Base-by-base conservation (phyloP, 768 basidiomycete genomes). In the Mycena epipterygia region DNA sequence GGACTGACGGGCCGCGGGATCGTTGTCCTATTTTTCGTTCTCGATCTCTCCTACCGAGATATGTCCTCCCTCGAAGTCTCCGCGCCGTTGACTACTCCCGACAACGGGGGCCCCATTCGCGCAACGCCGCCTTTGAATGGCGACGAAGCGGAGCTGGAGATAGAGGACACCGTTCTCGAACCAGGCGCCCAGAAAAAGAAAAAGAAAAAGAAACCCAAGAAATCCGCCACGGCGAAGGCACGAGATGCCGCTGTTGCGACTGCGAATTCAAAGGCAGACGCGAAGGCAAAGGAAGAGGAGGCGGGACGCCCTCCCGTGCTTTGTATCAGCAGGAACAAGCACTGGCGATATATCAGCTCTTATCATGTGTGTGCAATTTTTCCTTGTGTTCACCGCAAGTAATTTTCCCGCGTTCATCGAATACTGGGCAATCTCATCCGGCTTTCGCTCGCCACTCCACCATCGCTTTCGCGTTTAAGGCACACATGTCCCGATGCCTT, bases 321-420 rank as follows among this genome's bases (percentile, higher is more conserved):
- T 4, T 94, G 93, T 79, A 96, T 97, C 75, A 94, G 93, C 82
- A 89, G 95, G 73, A 96, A 96, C 84, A 97, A 97, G 80, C 95
- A 97, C 76, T 96, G 95, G 95, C 89, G 91, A 32, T 96, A 95
- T 76, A 96, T 96, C 81, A 95, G 93, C 81, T 95, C 95, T 27
- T 95, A 94, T 79, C 94, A 95, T 79, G 94, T 95, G 82, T 68
- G 91, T 90, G 53, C 68, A 46, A 49, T 73, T 68, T 48, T 27
- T 65, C 30, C 37, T 30, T 35, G 19, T 17, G 37, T 27, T 9
- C 19, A 2, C 23, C 23, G 23, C 23, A 11, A 25, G 19, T 12
- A 25, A 11, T 19, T 14, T 14, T 48, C 9, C 46, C 46, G 6
- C 9, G 7, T 27, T n/a, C n/a, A n/a, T n/a, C n/a, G n/a, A n/a